Percentiles rank a stretch among this genome's conserved stretches.
Conservation (phyloP, 1,284 basidiomycete genomes). For the Ceratobasidium sp. region DNA sequence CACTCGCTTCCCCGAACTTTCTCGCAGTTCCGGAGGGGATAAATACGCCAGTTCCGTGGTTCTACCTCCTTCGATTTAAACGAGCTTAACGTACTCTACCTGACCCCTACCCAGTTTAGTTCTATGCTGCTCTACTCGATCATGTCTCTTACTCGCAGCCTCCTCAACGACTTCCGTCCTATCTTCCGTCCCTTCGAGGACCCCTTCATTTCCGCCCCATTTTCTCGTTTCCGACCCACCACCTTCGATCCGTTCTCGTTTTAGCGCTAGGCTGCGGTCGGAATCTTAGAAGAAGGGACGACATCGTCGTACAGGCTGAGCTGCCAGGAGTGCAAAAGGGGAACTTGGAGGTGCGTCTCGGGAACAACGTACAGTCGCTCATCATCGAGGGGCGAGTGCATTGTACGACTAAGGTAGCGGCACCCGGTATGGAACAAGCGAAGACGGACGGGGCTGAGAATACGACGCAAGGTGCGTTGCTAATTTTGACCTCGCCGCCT, state of each 20-base stretch:
- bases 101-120: neutral
- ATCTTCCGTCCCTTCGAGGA: conserved; percentile 80
- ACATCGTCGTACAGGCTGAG: conserved; percentile 79
- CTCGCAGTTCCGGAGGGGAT: neutral
- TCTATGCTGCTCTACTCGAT: neutral
- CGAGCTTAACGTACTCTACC: conserved; percentile 3
- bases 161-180: conserved; percentile 79
- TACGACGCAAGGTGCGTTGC: conserved; percentile 33
- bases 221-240: conserved; percentile 47
- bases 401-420: conserved; percentile 52
- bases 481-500: neutral
- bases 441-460: neutral
- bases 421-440: conserved; percentile 8
- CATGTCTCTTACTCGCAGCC: conserved; percentile 68
- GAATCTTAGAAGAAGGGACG: conserved; percentile 75
- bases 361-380: conserved; percentile 75
- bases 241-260: conserved; percentile 50
- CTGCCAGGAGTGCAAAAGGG: conserved; percentile 84
- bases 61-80: conserved; percentile 1
- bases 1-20: conserved; percentile 8
- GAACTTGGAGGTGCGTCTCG: conserved; percentile 77
- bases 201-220: conserved; percentile 65
- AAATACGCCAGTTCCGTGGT: neutral
- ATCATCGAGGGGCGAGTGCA: conserved; percentile 76
- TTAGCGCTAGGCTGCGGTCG: conserved; percentile 65